Base-by-base conservation (phyloP, 176 grass and related monocot genomes). In the Eremochloa ophiuroides region DNA sequence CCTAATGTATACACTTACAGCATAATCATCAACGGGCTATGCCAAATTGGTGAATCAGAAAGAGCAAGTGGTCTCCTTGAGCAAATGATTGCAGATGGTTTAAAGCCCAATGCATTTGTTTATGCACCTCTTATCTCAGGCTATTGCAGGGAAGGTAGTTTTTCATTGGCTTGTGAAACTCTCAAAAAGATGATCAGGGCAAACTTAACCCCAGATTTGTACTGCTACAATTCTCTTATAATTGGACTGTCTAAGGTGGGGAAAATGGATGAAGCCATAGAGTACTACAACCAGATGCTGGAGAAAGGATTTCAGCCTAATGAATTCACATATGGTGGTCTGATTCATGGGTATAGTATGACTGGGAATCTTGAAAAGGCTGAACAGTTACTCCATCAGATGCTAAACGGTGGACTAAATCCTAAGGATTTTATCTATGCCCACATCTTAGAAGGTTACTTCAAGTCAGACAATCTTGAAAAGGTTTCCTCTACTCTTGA, bases 181-280 rank as follows among this genome's bases (percentile, higher is more conserved):
- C 42, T 95, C 67, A 68, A 92, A 50, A 76, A 87, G 27, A 95
- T 95, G 93, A 64, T 17, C 33, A 64, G 81, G 67, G 61, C 8
- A 33, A 85, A 87, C 66, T 41, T 95, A 82, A 30, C 42, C 13
- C 93, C 93, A 64, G 90, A 95, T 78, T 74, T 91, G 87, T 80
- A 84, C 74, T 92, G 90, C 77, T 92, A 93, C 78, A 93, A 97
- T 93, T 82, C 78, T 47, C 78, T 97, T 41, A 88, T 97, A 67
- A 71, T 77, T 69, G 93, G 93, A 47, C 50, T 97, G 81, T 93
- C 79, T 58, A 91, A 85, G 61, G 81, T 63, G 42, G 83, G 93
- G 80, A 82, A 88, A 46, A 88, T 97, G 84, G 77, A 91, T 62
- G 84, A 88, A 85, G 90, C 87, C 13, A 77, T 59, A n/a, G 78